Evolutionary conservation across 2,329 filamentous ascomycete genomes (phyloP), one percentile per base, ranked within the genome.

Genomic region (Ophiostoma quercus): DNA sequence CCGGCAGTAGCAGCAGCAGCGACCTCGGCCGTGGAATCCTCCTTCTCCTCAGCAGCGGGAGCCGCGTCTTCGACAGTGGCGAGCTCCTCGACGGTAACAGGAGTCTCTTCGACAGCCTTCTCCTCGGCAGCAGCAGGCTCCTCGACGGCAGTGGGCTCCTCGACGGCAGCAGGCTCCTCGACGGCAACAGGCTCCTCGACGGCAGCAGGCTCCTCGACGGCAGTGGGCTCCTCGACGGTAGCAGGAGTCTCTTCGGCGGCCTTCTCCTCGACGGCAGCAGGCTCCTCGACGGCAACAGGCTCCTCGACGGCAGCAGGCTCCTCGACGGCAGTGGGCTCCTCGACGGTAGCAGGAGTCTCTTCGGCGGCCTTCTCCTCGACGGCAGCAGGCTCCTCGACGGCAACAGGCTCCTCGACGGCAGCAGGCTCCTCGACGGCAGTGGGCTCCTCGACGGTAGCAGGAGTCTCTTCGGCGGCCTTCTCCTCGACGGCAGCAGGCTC

Each of bases 251-350:
- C 11, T 41, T 60, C 68, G 0, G 41, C 47, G 51, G 60, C 54
- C 11, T 29, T 7, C 51, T 75, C 73, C 22, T 74, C 68, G 3
- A 37, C 65, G 11, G 66, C 7, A 19, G 63, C 7, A 11, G 32
- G 5, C 32, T 34, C 60, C 4, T 66, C 70, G 43, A 71, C 74
- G 32, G 73, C 73, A 9, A 19, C 51, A 22, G 54, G 4, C 43
- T n/a, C 14, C 47, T 62, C 67, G 0, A 51, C 51, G 57, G 65
- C 47, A 51, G 71, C 69, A 25, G 22, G 8, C 16, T 69, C 66
- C 2, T n/a, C 67, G 25, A 16, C 22, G 25, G 39, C 16, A 9
- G 19, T 29, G 2, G 67, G 3, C 67, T 75, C 73, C 25, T 74
- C 68, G 2, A 25, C 68, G 12, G 65, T 3, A 2, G 63, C 1